Base-by-base conservation (phyloP, 257 asterid species). In the Nicotiana undulata region DNA sequence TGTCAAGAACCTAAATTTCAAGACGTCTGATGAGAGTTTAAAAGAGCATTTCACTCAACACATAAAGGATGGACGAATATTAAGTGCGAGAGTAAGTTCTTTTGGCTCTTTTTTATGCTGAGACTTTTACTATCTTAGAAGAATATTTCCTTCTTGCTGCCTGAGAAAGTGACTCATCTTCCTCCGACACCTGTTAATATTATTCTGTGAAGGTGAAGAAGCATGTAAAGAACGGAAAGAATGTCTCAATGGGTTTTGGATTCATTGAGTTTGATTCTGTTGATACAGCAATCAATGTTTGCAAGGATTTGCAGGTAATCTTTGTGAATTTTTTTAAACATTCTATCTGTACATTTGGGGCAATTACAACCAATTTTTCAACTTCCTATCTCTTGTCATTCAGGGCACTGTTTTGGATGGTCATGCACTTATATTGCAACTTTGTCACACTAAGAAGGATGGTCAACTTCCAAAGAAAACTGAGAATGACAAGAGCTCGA, bases 351-450 rank as follows among this genome's bases (percentile, higher is more conserved):
- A 72, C 24, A 24, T 49, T 8, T 74, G 9, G 11, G 24, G 79
- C 79, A 46, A 17, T 26, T 15, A 4, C n/a, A 74, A 24, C 26
- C 49, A 70, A 44, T 13, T 61, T 56, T 79, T 26, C 40, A 12
- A 31, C 80, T 85, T 70, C 80, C 72, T 77, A 70, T 82, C 60
- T 26, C 82, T 81, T 77, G 64, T 77, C 61, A 72, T 80, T 28
- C 91, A 95, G 96, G 94, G 94, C 82, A 92, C 95, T 75, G 96
- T 91, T 89, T 87, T 96, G 81, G 98, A 96, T 85, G 98, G 99
- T 64, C 99, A 96, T 89, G 95, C 98, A 28, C 96, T 96, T 82
- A 90, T 90, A 75, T 67, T 96, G 86, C 97, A 96, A 85, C 96
- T 89, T 63, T 92, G 96, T 80, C 97, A 90, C 86, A 85, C 91